Evolutionary conservation across 1,284 basidiomycete species (phyloP), one percentile per base, ranked within the genome.

Genomic region (Agroathelia rolfsii): DNA sequence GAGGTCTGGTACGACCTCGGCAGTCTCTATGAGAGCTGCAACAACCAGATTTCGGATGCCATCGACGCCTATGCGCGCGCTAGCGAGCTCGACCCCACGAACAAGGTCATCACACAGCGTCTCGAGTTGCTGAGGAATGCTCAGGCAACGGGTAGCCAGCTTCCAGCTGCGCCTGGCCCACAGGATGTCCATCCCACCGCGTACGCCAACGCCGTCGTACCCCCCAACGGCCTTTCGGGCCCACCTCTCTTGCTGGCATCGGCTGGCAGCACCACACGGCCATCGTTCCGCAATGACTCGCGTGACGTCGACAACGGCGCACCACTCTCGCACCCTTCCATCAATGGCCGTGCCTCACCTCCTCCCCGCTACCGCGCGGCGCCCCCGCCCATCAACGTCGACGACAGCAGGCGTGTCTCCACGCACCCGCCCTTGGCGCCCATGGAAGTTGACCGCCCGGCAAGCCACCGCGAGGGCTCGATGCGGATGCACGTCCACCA

Each of bases 1-100:
- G 94, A 98, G 57, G 94, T 98, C 3, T 98, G 95, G 94, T 97
- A 93, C 59, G 93, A 98, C 61, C 76, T 98, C 16, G 95, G 94
- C 29, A 88, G 82, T 42, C 67, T 98, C 1, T 99, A 98, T 55
- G 94, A 99, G 59, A 87, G 84, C 42, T 98, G 94, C 70, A 98
- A 98, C 64, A 97, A 98, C 56, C 95, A 98, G 59, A 92, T 97
- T 52, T 83, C 85, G 28, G 95, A 98, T 52, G 94, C 95, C 19
- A 96, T 98, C 51, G 94, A 99, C 48, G 94, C 95, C 1, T 98
- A 99, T 50, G 85, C 86, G 6, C 75, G 90, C 13, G 92, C 92
- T 0, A 76, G 78, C 35, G 90, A 95, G 56, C 76, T 95, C 19
- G 92, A 95, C 53, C 86, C 86, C 0, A 58, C 55, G 28, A 95